These are phyloP conservation scores for Fusarium mundagurra DNA, from an alignment of 2,329 filamentous ascomycete genomes.

Conservation along the genomic window DNA sequence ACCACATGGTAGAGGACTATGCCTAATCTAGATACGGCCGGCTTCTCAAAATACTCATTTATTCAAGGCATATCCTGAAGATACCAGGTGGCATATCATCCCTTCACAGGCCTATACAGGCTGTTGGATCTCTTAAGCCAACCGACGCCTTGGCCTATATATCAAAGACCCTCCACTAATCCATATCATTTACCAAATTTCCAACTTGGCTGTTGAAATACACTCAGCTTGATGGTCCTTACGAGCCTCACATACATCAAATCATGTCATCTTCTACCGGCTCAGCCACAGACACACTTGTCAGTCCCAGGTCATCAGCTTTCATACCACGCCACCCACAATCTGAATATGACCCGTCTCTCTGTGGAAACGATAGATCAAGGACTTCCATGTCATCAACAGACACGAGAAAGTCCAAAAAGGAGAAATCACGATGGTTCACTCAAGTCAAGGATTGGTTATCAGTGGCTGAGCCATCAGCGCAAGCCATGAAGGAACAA, in stretches of 20 bases:
- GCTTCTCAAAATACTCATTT: slow-evolving; percentile 1
- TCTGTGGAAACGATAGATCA: slow-evolving; percentile 33
- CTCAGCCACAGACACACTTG: slow-evolving; percentile 7
- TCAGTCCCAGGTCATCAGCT: slow-evolving; percentile 15
- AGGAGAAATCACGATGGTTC: slow-evolving; percentile 51
- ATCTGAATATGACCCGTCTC: slow-evolving; percentile 39
- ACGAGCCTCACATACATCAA: neutral
- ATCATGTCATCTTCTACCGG: slow-evolving; percentile 17
- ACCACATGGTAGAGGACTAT: slow-evolving; percentile 13
- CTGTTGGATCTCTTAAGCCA: neutral
- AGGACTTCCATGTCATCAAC: slow-evolving; percentile 18
- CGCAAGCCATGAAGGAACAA: slow-evolving; percentile 58
- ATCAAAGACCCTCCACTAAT: neutral
- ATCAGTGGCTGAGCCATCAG: slow-evolving; percentile 59
- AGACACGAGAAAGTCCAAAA: slow-evolving; percentile 38
- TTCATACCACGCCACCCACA: slow-evolving; percentile 27
- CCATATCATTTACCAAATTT: neutral
- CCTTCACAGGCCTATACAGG: neutral
- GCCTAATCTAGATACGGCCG: slow-evolving; percentile 12
- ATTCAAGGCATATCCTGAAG: neutral
- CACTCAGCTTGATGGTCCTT: neutral
- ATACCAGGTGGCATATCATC: neutral
- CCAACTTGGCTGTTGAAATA: neutral
- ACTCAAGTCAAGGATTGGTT: slow-evolving; percentile 60
- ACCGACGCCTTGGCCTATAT: neutral